Conservation (phyloP, 805 yeast species). For the Torulaspora maleeae region DNA sequence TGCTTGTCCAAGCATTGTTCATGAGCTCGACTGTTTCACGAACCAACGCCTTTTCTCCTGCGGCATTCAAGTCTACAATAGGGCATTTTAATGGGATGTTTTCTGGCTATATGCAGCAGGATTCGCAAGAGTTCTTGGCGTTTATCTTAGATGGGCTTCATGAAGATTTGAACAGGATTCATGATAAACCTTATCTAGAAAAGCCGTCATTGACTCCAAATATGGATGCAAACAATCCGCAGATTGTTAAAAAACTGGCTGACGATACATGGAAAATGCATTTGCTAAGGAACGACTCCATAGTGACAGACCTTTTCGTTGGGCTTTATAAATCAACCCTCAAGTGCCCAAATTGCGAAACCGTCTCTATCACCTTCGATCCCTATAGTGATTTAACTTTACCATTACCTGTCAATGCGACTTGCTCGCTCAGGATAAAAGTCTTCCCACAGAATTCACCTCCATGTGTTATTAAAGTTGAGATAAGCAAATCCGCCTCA, state of each 20-base stretch:
- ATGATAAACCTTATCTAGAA: constrained; percentile 79
- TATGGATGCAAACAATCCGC: constrained; percentile 50
- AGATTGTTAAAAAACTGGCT: constrained; percentile 60
- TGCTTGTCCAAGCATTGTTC: constrained; percentile 58
- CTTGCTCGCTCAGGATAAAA: constrained; percentile 64
- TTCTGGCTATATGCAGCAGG: constrained; percentile 86
- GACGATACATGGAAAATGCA: constrained; percentile 76
- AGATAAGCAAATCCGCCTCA: constrained; percentile 60
- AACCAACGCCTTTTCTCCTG: constrained; percentile 48
- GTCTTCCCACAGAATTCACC: constrained; percentile 55
- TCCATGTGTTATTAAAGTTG: constrained; percentile 60
- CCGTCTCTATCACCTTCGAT: constrained; percentile 83
- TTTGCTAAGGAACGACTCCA: constrained; percentile 74
- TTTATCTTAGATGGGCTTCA: constrained; percentile 87
- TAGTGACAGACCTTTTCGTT: constrained; percentile 78
- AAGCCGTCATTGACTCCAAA: constrained; percentile 72
- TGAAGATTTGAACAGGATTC: constrained; percentile 83
- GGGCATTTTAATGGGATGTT: constrained; percentile 81
- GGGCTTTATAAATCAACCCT: constrained; percentile 89
- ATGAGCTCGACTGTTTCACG: constrained; percentile 13
- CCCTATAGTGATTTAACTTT: constrained; percentile 88
- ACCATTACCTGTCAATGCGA: constrained; percentile 73
- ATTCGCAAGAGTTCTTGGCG: constrained; percentile 89
- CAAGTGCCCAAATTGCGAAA: constrained; percentile 78
- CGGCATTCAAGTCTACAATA: constrained; percentile 70